Base-by-base conservation (phyloP, 225 moss, liverwort and hornwort species). In the Marchantia paleacea region DNA sequence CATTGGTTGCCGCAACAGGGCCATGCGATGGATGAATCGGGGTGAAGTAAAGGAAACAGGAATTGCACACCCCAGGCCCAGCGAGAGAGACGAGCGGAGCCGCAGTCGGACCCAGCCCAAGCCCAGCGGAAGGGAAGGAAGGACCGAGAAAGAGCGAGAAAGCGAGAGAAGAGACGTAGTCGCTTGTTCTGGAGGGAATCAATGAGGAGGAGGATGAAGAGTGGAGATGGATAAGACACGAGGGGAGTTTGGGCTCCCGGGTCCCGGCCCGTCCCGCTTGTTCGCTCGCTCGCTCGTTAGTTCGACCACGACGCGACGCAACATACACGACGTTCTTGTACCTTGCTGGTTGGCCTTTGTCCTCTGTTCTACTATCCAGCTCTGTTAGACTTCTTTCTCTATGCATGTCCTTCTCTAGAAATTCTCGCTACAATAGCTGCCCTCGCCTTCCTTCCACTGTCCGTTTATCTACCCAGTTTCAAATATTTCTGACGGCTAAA, bases 171-270 rank as follows among this genome's bases (percentile, higher is more conserved):
- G 20, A 20, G 19, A 2, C 24, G 16, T 54, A 3, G 52, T 53
- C 52, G 20, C 73, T 73, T 73, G 52, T 22, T 11, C 71, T 22
- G 18, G 29, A 51, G 20, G 73, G 18, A 73, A 52, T 73, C 52
- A 24, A 47, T 48, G 48, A 24, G 10, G 19, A 53, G 14, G 26
- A 72, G 52, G 50, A 52, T 0, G 47, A 53, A 52, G 73, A 54
- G n/a, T 26, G 73, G 12, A 26, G 54, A 73, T 26, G 73, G 73
- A 73, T 52, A 73, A 73, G 73, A 53, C 19, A 52, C 6, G 73
- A 8, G 20, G 48, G 22, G 16, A 28, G 18, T 12, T 31, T 39
- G 30, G 68, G 61, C 19, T n/a, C n/a, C n/a, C n/a, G n/a, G n/a
- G n/a, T n/a, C n/a, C n/a, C n/a, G n/a, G n/a, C n/a, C n/a, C n/a